Base-by-base conservation (phyloP, 106 monocot genomes). In the Dendrobium nobile region DNA sequence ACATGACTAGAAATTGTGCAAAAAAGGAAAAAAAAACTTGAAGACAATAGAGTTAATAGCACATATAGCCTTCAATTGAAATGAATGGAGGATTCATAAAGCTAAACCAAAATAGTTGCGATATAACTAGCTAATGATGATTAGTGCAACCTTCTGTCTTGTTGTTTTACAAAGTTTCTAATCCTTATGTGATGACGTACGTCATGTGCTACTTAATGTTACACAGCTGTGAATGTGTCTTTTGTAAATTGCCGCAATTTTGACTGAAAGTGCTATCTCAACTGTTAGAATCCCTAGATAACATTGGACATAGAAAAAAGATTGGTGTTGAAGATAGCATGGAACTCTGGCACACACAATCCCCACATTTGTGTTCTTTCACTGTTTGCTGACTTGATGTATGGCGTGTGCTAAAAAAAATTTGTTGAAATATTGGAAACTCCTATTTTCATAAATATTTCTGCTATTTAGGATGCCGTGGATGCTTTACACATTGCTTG, bases 401-500 rank as follows among this genome's bases (percentile, higher is more conserved):
- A 37, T 70, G 37, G 13, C 27, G 26, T 20, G 27, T 70, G 37
- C 4, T 70, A 37, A 37, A 37, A 4, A 3, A 3, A 26, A 3
- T 67, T 70, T 37, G 11, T 37, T 3, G 17, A 70, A 70, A 16
- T 37, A 15, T 37, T 70, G 70, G 70, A 11, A 70, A 70, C 37
- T 2, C 70, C 31, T 37, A 15, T 4, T 70, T 70, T 33, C 24
- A 70, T 37, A 37, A 70, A 70, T 70, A 65, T 70, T 68, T 70
- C 13, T 33, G 4, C 28, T 70, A 27, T 26, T 26, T 33, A 24
- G 28, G 33, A 70, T 44, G 20, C 20, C n/a, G 19, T n/a, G 74
- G 1, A 42, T 76, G 41, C 48, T 47, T 76, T 76, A 74, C 19
- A 44, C 74, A 51, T 8, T 76, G 47, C 67, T 80, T 80, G 24